A percentile compares a stretch with the other conserved stretches of the same genome.
These are phyloP conservation scores for Lachancea sp. DNA, from an alignment of 805 yeast species.

Conservation along the genomic window DNA sequence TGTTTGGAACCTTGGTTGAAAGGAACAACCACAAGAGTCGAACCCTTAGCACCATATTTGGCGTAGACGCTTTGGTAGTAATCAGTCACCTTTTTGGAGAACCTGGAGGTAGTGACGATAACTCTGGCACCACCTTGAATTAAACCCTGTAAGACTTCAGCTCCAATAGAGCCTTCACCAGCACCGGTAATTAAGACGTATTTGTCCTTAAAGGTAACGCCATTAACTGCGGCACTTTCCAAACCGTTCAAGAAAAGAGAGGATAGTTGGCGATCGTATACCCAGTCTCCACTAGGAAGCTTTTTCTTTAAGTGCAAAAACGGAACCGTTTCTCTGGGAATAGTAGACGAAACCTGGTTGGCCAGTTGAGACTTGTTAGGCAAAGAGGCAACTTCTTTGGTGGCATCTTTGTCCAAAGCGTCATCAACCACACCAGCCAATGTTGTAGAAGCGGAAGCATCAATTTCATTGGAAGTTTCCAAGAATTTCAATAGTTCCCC, in stretches of 20 bases:
- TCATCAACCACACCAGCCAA: conserved; percentile 47
- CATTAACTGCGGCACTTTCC: conserved; percentile 91
- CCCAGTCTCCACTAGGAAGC: conserved; percentile 68
- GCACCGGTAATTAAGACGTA: conserved; percentile 95
- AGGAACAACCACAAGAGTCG: conserved; percentile 92
- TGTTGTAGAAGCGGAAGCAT: conserved; percentile 55
- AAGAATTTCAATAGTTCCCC: conserved; percentile 64
- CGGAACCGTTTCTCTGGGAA: conserved; percentile 83
- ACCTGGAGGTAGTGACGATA: conserved; percentile 92
- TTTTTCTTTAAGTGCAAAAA: conserved; percentile 88
- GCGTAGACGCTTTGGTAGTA: conserved; percentile 92
- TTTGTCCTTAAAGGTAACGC: conserved; percentile 83
- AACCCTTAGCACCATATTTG: conserved; percentile 86
- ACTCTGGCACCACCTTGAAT: conserved; percentile 98
- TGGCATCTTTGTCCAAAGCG: conserved; percentile 44
- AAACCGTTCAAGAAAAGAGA: conserved; percentile 79
- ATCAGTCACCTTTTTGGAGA: conserved; percentile 89
- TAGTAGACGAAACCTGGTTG: conserved; percentile 65
- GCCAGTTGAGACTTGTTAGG: conserved; percentile 62
- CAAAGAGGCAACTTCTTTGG: conserved; percentile 82
- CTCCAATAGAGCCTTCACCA: conserved; percentile 98
- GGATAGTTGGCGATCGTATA: conserved; percentile 72
- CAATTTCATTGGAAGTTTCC: conserved; percentile 64
- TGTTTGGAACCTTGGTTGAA: conserved; percentile 97
- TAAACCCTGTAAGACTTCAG: conserved; percentile 90